Conservation (phyloP, 2,329 filamentous ascomycete genomes). For the Fusarium floridanum region DNA sequence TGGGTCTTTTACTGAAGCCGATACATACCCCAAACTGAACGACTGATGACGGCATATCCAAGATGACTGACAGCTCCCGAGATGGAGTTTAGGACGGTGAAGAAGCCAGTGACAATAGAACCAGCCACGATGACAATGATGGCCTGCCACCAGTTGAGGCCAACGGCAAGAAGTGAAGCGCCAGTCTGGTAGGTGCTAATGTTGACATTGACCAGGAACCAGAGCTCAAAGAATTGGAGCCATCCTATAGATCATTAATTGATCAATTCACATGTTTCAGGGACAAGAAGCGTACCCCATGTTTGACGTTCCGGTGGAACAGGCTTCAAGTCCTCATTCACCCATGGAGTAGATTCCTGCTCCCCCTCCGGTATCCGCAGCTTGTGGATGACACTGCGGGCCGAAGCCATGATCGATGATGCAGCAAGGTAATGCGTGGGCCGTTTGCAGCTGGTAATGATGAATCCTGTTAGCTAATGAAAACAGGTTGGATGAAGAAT, state of each 20-base stretch:
- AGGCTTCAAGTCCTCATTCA: conserved; percentile 5
- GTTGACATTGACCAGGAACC: not conserved
- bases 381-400: not conserved
- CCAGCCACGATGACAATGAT: not conserved
- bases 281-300: not conserved
- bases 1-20: not conserved
- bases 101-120: not conserved
- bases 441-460: not conserved
- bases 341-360: conserved; percentile 5
- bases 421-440: not conserved
- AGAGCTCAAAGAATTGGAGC: not conserved
- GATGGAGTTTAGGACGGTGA: not conserved
- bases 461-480: not conserved
- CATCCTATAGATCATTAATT: not conserved
- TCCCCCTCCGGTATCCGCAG: not conserved
- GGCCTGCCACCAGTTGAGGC: conserved; percentile 7
- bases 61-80: conserved; percentile 1
- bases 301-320: not conserved
- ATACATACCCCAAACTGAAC: conserved; percentile 8
- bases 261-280: not conserved
- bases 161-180: conserved; percentile 6
- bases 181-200: conserved; percentile 1
- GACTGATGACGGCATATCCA: conserved; percentile 3
- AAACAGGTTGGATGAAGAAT: not conserved
- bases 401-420: not conserved